Conservation (phyloP, 768 basidiomycete species). For the Clathrus columnatus region DNA sequence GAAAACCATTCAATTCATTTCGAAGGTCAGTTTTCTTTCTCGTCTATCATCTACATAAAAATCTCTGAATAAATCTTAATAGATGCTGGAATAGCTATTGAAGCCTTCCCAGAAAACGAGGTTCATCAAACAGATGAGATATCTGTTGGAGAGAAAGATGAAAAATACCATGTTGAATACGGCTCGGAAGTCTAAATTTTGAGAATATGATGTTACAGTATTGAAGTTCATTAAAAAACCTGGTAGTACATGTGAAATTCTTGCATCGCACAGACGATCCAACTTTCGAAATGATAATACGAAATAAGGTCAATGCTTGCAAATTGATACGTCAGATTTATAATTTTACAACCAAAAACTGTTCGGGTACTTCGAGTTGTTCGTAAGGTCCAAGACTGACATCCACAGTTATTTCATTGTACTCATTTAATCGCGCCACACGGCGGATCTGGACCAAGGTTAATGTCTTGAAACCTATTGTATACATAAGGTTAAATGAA, state of each 20-base stretch:
- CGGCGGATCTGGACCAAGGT: slow-evolving; percentile 36
- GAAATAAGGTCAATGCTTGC: neutral
- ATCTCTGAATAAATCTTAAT: no score
- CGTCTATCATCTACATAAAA: neutral
- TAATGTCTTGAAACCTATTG: neutral
- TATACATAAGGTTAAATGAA: neutral
- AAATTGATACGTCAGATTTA: slow-evolving; percentile 18
- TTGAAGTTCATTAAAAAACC: no score
- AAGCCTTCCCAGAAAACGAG: neutral
- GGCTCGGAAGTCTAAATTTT: neutral
- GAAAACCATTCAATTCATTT: neutral
- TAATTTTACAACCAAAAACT: slow-evolving; percentile 57
- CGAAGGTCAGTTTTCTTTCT: neutral
- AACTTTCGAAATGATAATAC: no score
- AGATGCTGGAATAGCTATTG: neutral
- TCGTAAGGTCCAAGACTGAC: slow-evolving; percentile 46
- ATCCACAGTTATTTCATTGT: slow-evolving; percentile 30
- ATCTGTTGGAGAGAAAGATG: neutral
- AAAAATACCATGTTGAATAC: neutral
- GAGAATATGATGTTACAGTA: no score
- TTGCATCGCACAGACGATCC: no score
- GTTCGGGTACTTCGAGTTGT: slow-evolving; percentile 59
- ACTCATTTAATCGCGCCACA: slow-evolving; percentile 26
- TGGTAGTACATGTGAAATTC: no score
- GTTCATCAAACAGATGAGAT: neutral